Percentiles rank a stretch among this genome's conserved stretches.
Conservation (phyloP, 1,139 yeast species). For the Hansenula sp. region DNA sequence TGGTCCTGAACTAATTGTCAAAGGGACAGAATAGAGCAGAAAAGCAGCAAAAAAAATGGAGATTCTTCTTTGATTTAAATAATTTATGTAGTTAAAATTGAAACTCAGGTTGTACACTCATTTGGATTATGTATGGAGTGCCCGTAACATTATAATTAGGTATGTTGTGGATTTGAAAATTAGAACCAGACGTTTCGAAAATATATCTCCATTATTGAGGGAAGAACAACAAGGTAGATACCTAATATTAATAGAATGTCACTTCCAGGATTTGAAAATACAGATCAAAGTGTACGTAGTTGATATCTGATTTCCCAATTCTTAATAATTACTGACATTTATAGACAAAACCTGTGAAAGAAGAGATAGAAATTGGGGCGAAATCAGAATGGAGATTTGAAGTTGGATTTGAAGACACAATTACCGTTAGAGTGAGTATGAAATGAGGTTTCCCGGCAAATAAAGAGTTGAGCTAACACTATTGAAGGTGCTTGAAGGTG, state of each 20-base stretch:
- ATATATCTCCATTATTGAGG: neutral
- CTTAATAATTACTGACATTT: conserved; percentile 3
- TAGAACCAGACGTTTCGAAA: neutral
- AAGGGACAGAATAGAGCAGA: conserved; percentile 15
- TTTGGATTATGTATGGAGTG: neutral
- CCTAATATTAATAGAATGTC: conserved; percentile 5
- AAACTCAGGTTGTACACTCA: no score
- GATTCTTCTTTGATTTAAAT: no score
- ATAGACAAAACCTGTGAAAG: conserved; percentile 5
- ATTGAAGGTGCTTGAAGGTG: conserved; percentile 44
- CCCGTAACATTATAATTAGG: no score
- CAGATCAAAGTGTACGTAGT: neutral
- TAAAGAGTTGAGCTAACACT: conserved; percentile 1
- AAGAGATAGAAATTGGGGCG: conserved; percentile 32
- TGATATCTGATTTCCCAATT: neutral
- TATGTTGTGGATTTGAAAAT: neutral
- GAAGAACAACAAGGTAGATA: neutral
- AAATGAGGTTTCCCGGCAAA: no score
- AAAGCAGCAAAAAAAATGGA: no score
- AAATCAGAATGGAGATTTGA: conserved; percentile 85
- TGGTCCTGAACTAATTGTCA: conserved; percentile 26
- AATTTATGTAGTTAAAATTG: no score
- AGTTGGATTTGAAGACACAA: conserved; percentile 51
- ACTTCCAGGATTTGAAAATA: conserved; percentile 8
- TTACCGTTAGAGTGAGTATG: conserved; percentile 46